phyloP scores from a whole-genome alignment of 1,284 basidiomycete genomes.

The Xanthoconium separans region DNA sequence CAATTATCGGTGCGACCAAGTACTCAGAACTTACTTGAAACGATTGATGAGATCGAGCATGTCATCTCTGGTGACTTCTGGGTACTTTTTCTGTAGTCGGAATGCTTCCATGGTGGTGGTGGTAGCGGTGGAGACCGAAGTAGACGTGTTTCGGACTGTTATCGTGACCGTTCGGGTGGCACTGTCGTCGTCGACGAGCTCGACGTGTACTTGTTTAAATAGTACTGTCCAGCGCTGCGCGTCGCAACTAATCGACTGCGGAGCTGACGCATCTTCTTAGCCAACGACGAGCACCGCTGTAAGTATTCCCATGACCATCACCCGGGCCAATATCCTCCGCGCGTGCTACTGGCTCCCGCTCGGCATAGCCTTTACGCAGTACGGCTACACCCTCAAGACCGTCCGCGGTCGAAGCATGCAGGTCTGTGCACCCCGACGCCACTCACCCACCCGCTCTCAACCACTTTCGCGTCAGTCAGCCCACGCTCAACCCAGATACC shows the following conservation, averaged over 20 bases:
- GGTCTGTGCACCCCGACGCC: slow-evolving; percentile 40
- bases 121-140: slow-evolving; percentile 13
- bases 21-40: slow-evolving; percentile 76
- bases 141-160: neutral
- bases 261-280: neutral
- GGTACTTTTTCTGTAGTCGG: slow-evolving; percentile 91
- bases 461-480: slow-evolving; percentile 47
- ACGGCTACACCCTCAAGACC: slow-evolving; percentile 52
- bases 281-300: too few species aligned
- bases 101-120: slow-evolving; percentile 75
- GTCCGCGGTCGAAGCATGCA: slow-evolving; percentile 75
- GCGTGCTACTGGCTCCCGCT: slow-evolving; percentile 60
- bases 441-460: neutral
- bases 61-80: slow-evolving; percentile 88
- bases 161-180: neutral
- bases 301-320: neutral
- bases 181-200: neutral
- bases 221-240: neutral
- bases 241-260: slow-evolving; percentile 12
- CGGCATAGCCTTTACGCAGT: slow-evolving; percentile 47
- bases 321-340: slow-evolving; percentile 20
- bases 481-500: slow-evolving; percentile 72
- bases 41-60: slow-evolving; percentile 90
- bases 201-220: neutral
- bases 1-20: neutral